A percentile compares a stretch with the other conserved stretches of the same genome.
These are phyloP conservation scores for Fusarium decemcellulare DNA, from an alignment of 2,329 filamentous ascomycete species.

Conservation along the genomic window DNA sequence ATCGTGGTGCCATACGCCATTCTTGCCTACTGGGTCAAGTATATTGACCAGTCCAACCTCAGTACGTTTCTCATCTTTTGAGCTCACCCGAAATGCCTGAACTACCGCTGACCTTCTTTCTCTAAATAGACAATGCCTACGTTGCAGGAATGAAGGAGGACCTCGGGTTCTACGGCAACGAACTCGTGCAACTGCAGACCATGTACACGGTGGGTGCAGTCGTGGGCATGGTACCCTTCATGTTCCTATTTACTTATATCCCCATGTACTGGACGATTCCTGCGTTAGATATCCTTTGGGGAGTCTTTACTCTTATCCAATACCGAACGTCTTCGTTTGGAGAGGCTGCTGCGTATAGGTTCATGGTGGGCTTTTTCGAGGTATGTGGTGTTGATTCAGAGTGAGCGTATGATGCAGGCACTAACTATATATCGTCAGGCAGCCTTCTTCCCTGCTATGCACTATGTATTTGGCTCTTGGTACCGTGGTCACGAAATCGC, in stretches of 20 bases:
- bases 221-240: neutral
- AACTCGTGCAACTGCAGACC: neutral
- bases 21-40: slow-evolving; percentile 42
- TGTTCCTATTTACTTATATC: slow-evolving; percentile 56
- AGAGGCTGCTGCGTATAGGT: slow-evolving; percentile 66
- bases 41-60: slow-evolving; percentile 40
- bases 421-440: neutral
- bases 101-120: neutral
- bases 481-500: slow-evolving; percentile 62
- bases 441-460: neutral
- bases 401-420: neutral
- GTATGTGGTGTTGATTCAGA: neutral
- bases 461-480: slow-evolving; percentile 52
- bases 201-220: slow-evolving; percentile 2
- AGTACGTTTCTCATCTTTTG: slow-evolving; percentile 51
- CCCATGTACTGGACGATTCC: slow-evolving; percentile 66
- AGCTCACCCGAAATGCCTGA: neutral
- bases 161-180: neutral
- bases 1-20: slow-evolving; percentile 55
- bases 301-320: slow-evolving; percentile 69
- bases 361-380: slow-evolving; percentile 68
- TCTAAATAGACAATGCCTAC: neutral
- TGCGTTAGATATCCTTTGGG: slow-evolving; percentile 66
- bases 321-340: slow-evolving; percentile 63
- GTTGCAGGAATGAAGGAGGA: slow-evolving; percentile 4